Conservation (phyloP, 2,329 filamentous ascomycete species). For the Aspergillus calidoustus region DNA sequence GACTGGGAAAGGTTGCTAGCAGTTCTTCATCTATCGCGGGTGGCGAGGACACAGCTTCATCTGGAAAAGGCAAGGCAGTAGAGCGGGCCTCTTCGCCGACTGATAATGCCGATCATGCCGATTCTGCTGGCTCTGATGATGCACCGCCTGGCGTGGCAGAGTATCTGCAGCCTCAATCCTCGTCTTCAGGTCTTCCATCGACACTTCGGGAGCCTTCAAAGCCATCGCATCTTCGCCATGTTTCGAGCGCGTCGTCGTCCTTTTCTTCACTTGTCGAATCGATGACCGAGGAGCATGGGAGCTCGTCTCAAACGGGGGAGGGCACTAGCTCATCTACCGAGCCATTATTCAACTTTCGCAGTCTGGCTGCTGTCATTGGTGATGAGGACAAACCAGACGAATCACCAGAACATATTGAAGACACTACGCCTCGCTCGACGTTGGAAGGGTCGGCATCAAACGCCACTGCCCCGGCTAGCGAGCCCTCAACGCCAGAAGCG, state of each 20-base stretch:
- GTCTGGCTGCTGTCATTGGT: constrained; percentile 81
- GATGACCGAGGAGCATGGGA: constrained; percentile 40
- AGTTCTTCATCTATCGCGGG: constrained; percentile 41
- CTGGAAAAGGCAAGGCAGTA: constrained; percentile 71
- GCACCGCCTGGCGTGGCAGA: constrained; percentile 22
- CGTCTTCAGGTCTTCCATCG: constrained; percentile 48
- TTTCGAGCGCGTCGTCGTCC: constrained; percentile 85
- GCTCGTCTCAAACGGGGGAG: constrained; percentile 47
- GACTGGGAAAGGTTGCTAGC: constrained; percentile 42
- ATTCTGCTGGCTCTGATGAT: constrained; percentile 38
- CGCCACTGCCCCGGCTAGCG: constrained; percentile 23
- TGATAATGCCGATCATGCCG: constrained; percentile 27
- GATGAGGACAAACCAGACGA: constrained; percentile 58
- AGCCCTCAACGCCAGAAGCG: constrained; percentile 17
- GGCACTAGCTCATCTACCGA: constrained; percentile 62
- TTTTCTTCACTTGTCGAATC: constrained; percentile 78
- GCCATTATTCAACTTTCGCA: constrained; percentile 89
- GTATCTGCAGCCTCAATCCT: constrained; percentile 17
- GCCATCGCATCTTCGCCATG: constrained; percentile 75
- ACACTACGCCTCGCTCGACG: constrained; percentile 28
- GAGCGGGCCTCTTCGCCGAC: constrained; percentile 55
- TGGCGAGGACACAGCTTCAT: constrained; percentile 42
- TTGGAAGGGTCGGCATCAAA: constrained; percentile 29
- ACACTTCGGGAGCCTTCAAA: constrained; percentile 58
- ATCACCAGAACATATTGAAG: constrained; percentile 44